phyloP scores from a whole-genome alignment of 2,329 filamentous ascomycete genomes.

The Penicillium sp. region DNA sequence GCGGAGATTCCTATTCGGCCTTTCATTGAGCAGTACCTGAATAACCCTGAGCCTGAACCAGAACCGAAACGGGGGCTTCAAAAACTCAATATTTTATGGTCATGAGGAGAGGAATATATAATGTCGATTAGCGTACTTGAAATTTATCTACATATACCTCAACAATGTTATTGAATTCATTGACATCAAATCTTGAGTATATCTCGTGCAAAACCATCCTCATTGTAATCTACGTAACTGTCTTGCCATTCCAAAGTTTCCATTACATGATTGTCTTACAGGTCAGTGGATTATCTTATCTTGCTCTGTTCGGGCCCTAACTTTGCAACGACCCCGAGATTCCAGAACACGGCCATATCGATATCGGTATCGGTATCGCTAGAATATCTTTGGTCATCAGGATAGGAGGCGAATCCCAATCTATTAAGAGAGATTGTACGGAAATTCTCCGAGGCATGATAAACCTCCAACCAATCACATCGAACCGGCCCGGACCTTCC shows the following conservation, averaged over 20 bases:
- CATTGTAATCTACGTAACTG: background rate
- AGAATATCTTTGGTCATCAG: background rate
- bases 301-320: background rate
- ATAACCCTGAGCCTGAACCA: constrained; percentile 28
- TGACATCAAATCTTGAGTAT: background rate
- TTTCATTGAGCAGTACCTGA: constrained; percentile 28
- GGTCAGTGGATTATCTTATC: background rate
- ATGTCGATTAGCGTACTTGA: background rate
- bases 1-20: constrained; percentile 38
- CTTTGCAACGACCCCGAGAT: background rate
- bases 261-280: background rate
- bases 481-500: constrained; percentile 3
- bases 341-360: background rate
- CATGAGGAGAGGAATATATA: background rate
- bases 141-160: background rate
- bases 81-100: constrained; percentile 31
- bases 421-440: background rate
- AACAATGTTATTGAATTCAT: background rate
- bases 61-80: constrained; percentile 19
- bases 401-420: background rate
- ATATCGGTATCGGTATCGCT: background rate
- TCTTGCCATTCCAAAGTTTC: background rate
- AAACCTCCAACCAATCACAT: background rate
- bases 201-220: no score
- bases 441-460: background rate